Conservation (phyloP, 495 filamentous ascomycete species). For the Daldinia decipiens region DNA sequence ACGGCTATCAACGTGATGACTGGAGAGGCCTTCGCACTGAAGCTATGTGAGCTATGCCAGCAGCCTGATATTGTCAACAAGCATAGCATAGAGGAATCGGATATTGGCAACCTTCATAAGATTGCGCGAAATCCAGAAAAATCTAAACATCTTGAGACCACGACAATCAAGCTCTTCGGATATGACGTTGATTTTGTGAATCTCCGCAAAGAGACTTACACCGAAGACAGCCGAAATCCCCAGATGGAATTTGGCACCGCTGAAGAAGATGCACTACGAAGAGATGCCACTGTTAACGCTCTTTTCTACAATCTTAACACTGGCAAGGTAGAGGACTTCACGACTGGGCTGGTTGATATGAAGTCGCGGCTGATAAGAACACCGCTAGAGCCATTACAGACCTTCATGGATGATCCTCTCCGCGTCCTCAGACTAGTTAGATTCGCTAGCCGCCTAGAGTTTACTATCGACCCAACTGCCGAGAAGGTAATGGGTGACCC, state of each 20-base stretch:
- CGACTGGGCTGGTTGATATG: conserved; percentile 81
- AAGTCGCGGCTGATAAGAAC: conserved; percentile 77
- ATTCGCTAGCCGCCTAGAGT: conserved; percentile 87
- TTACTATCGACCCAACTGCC: conserved; percentile 74
- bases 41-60: conserved; percentile 66
- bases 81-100: conserved; percentile 60
- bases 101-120: conserved; percentile 74
- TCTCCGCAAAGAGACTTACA: conserved; percentile 89
- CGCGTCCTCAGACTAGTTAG: conserved; percentile 88
- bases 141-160: conserved; percentile 96
- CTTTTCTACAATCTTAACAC: conserved; percentile 94
- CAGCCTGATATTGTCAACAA: conserved; percentile 51
- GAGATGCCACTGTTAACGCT: conserved; percentile 95
- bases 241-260: conserved; percentile 94
- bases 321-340: conserved; percentile 83
- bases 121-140: conserved; percentile 94
- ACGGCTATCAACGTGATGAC: conserved; percentile 96
- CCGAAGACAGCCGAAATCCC: conserved; percentile 85
- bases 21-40: conserved; percentile 81
- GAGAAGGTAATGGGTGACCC: conserved; percentile 78
- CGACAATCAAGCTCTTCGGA: conserved; percentile 84
- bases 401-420: conserved; percentile 94
- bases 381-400: conserved; percentile 87
- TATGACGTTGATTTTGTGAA: conserved; percentile 96
- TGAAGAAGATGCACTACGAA: conserved; percentile 85